Evolutionary conservation across 2,329 filamentous ascomycete species (phyloP).

Genomic region (Pseudocercospora fijiensis): DNA sequence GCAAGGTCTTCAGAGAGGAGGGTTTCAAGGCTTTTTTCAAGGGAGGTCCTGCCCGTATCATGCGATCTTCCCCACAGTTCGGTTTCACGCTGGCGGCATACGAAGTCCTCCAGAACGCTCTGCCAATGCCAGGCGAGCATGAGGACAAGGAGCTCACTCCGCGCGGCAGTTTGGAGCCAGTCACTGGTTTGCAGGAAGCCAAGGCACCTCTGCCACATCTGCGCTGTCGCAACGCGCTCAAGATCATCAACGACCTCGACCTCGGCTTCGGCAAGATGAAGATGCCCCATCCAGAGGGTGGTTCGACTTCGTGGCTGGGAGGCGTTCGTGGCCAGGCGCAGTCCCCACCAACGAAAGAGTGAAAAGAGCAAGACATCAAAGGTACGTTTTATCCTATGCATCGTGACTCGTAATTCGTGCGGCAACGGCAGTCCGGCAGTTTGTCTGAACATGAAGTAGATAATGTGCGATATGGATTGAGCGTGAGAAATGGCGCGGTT

Average conservation of each 20-base stretch:
- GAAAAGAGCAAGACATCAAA: background rate
- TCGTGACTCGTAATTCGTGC: constrained; percentile 5
- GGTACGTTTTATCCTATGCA: constrained; percentile 12
- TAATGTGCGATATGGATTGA: constrained; percentile 4
- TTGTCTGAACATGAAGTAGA: background rate
- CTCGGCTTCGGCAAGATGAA: constrained; percentile 82
- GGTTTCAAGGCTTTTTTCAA: constrained; percentile 98
- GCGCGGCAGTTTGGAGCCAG: constrained; percentile 61
- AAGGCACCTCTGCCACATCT: constrained; percentile 65
- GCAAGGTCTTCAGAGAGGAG: constrained; percentile 82
- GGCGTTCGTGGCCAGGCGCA: constrained; percentile 4
- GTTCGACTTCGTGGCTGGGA: constrained; percentile 18
- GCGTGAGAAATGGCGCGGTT: background rate
- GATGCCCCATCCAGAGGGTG: constrained; percentile 30
- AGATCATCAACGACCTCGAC: constrained; percentile 92
- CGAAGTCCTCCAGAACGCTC: constrained; percentile 77
- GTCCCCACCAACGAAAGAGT: constrained; percentile 8
- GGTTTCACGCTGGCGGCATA: constrained; percentile 96
- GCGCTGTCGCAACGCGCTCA: constrained; percentile 83
- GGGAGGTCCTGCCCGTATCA: constrained; percentile 89
- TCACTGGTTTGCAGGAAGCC: constrained; percentile 63
- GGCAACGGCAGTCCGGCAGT: constrained; percentile 10
- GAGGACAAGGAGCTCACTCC: constrained; percentile 52
- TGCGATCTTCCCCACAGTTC: constrained; percentile 94
- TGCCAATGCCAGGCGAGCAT: constrained; percentile 72